phyloP scores from a whole-genome alignment of 768 basidiomycete genomes.

The Amanita thiersii region DNA sequence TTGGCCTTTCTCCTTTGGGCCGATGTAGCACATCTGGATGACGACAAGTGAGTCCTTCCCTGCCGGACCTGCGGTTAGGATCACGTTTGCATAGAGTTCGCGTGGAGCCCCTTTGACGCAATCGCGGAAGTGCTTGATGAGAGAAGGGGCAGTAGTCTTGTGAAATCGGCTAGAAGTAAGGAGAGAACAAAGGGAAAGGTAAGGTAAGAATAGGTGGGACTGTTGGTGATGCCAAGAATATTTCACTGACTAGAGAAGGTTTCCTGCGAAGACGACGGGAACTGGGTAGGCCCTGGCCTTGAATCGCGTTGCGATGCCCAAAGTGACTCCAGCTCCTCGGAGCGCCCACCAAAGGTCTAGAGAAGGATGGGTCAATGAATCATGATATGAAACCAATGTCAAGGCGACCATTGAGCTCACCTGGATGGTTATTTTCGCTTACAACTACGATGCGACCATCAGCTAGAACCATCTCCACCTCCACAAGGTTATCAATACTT shows the following conservation, averaged over 20 bases:
- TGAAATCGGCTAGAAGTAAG: conserved; percentile 83
- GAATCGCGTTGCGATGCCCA: conserved; percentile 86
- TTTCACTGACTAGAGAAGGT: conserved; percentile 74
- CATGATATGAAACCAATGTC: neutral
- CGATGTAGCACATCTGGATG: conserved; percentile 87
- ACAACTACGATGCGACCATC: conserved; percentile 81
- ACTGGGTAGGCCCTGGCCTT: conserved; percentile 85
- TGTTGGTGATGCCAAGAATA: conserved; percentile 5
- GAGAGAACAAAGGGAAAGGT: conserved; percentile 8
- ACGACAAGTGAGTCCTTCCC: conserved; percentile 81
- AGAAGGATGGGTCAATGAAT: neutral
- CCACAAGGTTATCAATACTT: conserved; percentile 84
- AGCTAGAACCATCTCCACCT: conserved; percentile 87
- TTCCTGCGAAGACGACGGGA: conserved; percentile 87
- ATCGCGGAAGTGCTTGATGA: conserved; percentile 89
- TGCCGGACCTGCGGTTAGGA: conserved; percentile 84
- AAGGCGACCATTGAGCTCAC: conserved; percentile 21
- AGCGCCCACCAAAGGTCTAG: conserved; percentile 85
- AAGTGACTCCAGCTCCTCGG: conserved; percentile 73
- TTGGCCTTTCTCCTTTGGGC: conserved; percentile 63
- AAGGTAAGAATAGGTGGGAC: conserved; percentile 8
- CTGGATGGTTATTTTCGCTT: conserved; percentile 64
- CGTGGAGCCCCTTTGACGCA: conserved; percentile 85
- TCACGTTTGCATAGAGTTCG: conserved; percentile 83
- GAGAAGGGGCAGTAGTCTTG: conserved; percentile 75